Percentiles rank a stretch among this genome's conserved stretches.
phyloP scores from a whole-genome alignment of 176 grass and related monocot genomes.

The Triticum turgidum region DNA sequence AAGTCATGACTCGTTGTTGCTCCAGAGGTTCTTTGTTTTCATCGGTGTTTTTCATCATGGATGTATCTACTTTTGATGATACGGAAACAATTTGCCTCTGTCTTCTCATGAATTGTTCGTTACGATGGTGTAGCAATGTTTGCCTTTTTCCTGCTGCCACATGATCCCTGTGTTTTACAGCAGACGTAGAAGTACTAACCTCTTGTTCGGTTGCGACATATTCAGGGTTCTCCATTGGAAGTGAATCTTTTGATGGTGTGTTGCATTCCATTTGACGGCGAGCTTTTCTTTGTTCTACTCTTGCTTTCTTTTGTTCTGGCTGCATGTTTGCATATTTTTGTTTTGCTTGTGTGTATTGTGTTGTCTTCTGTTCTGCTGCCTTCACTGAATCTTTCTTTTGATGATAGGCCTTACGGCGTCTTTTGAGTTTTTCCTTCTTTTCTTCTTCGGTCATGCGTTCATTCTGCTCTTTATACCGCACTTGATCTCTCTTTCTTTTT shows the following conservation, averaged over 20 bases:
- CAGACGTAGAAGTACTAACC: not conserved
- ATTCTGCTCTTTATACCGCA: not conserved
- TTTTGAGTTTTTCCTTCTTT: not conserved
- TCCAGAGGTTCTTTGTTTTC: not conserved
- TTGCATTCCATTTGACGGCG: not conserved
- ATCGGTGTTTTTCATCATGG: not conserved
- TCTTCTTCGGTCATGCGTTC: too few species aligned
- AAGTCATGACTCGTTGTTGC: not conserved
- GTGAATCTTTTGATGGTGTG: not conserved
- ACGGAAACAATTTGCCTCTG: not conserved
- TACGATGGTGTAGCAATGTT: not conserved
- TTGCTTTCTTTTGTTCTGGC: not conserved
- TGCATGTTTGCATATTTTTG: not conserved
- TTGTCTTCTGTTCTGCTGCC: too few species aligned
- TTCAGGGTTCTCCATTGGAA: not conserved
- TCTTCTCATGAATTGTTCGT: not conserved
- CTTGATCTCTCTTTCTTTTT: not conserved
- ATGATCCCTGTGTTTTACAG: not conserved
- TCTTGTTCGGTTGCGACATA: not conserved
- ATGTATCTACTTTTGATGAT: not conserved
- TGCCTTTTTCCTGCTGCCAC: not conserved
- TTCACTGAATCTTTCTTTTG: not conserved
- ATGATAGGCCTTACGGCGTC: not conserved
- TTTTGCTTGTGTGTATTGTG: not conserved
- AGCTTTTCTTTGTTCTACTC: not conserved